Evolutionary conservation across 2,329 filamentous ascomycete genomes (phyloP).

Genomic region (Pochonia chlamydosporia): DNA sequence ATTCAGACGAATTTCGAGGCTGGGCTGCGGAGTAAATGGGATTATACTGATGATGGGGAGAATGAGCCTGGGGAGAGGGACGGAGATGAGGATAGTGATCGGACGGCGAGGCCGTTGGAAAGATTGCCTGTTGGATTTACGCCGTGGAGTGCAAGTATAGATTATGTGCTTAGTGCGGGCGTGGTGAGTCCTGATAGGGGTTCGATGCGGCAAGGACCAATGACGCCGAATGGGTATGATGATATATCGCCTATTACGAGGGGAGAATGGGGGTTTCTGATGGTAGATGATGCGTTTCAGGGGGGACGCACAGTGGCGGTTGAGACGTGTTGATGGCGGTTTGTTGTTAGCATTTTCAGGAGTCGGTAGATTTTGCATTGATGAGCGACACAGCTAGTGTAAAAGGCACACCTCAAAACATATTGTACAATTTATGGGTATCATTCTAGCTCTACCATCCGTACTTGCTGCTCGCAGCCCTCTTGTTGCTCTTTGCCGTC

Average conservation of each 20-base stretch:
- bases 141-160: conserved; percentile 35
- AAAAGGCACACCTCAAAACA: not conserved
- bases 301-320: conserved; percentile 42
- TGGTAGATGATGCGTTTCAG: conserved; percentile 41
- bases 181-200: conserved; percentile 16
- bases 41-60: not conserved
- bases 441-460: conserved; percentile 52
- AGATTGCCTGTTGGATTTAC: conserved; percentile 19
- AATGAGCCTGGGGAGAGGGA: conserved; percentile 15
- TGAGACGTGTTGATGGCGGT: conserved; percentile 39
- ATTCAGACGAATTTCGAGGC: conserved; percentile 38
- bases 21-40: conserved; percentile 3
- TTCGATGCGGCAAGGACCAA: conserved; percentile 33
- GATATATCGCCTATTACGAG: conserved; percentile 58
- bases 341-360: too few species aligned
- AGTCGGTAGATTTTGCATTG: not conserved
- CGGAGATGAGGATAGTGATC: conserved; percentile 26
- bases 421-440: too few species aligned
- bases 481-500: conserved; percentile 69
- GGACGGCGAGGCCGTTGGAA: conserved; percentile 32
- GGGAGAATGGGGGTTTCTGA: conserved; percentile 58
- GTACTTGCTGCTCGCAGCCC: conserved; percentile 76
- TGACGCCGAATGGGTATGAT: conserved; percentile 54
- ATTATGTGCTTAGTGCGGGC: conserved; percentile 32
- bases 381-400: not conserved